Percentiles rank a stretch among this genome's conserved stretches.
These are phyloP conservation scores for Paraleonurus japonicus DNA, from an alignment of 257 asterid genomes.

Conservation along the genomic window DNA sequence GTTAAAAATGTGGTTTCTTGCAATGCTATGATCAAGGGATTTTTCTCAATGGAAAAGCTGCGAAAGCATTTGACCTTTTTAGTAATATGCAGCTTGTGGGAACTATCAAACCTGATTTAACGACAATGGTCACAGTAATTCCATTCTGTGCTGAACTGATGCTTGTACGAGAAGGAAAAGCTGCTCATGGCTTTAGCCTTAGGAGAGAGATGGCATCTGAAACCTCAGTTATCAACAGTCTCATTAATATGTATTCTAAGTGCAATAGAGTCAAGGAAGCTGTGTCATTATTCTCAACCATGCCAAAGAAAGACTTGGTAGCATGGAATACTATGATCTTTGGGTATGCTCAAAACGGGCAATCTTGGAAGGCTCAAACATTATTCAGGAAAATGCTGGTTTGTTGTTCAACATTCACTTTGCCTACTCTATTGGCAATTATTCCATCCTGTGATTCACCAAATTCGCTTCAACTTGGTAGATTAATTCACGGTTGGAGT, in stretches of 20 bases:
- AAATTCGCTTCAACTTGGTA: slow-evolving; percentile 44
- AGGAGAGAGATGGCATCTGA: slow-evolving; percentile 49
- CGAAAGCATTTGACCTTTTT: slow-evolving; percentile 41
- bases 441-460: slow-evolving; percentile 58
- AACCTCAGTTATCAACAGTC: slow-evolving; percentile 45
- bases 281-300: slow-evolving; percentile 38
- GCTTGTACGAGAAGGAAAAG: slow-evolving; percentile 53
- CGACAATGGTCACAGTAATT: slow-evolving; percentile 46
- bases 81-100: slow-evolving; percentile 53
- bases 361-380: slow-evolving; percentile 41
- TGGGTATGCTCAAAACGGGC: slow-evolving; percentile 55
- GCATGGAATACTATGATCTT: slow-evolving; percentile 73
- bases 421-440: slow-evolving; percentile 59
- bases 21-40: slow-evolving; percentile 69
- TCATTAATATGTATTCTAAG: slow-evolving; percentile 58
- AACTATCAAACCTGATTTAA: slow-evolving; percentile 43
- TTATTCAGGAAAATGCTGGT: slow-evolving; percentile 49
- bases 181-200: slow-evolving; percentile 53
- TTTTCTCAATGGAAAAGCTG: slow-evolving; percentile 34
- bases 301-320: slow-evolving; percentile 53
- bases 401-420: slow-evolving; percentile 34
- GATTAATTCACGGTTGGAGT: slow-evolving; percentile 59
- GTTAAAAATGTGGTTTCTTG: slow-evolving; percentile 57
- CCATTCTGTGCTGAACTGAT: slow-evolving; percentile 50
- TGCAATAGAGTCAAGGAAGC: slow-evolving; percentile 40